Percentiles rank a stretch among this genome's conserved stretches.
Conservation (phyloP, 176 grass and related monocot species). For the Pontederia crassipes region DNA sequence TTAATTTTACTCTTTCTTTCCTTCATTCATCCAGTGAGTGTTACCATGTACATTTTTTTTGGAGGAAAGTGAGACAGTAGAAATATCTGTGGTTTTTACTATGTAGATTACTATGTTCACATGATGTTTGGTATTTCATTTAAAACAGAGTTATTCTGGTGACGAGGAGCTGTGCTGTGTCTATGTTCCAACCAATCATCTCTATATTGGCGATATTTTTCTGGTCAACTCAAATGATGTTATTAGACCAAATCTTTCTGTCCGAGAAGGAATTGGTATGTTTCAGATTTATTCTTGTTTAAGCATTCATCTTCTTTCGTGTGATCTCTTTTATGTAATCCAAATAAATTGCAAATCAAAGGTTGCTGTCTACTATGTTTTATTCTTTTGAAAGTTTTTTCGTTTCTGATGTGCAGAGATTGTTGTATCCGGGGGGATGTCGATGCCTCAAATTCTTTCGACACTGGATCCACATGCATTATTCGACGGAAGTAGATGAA, state of each 20-base stretch:
- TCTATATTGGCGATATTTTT: constrained; percentile 95
- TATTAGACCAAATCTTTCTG: constrained; percentile 91
- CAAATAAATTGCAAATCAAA: too few relatives aligned
- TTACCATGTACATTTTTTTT: too few relatives aligned
- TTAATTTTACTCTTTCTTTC: neutral
- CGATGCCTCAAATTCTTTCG: constrained; percentile 84
- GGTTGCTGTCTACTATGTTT: too few relatives aligned
- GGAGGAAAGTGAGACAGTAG: too few relatives aligned
- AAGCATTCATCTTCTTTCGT: too few relatives aligned
- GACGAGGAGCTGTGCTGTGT: constrained; percentile 91
- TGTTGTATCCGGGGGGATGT: constrained; percentile 94
- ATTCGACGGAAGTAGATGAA: constrained; percentile 36
- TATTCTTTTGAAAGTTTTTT: too few relatives aligned
- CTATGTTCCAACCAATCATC: constrained; percentile 95
- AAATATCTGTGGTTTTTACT: neutral
- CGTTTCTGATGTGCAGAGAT: constrained; percentile 46
- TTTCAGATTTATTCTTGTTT: neutral
- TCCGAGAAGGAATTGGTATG: constrained; percentile 90
- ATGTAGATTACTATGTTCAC: neutral
- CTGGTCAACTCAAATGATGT: constrained; percentile 92
- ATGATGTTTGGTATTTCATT: neutral
- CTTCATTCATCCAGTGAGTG: neutral
- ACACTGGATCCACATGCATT: constrained; percentile 64
- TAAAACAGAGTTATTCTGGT: constrained; percentile 70
- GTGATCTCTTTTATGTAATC: too few relatives aligned